Evolutionary conservation across 2,329 filamentous ascomycete species (phyloP).

Genomic region (Ceratocystis albifundus): DNA sequence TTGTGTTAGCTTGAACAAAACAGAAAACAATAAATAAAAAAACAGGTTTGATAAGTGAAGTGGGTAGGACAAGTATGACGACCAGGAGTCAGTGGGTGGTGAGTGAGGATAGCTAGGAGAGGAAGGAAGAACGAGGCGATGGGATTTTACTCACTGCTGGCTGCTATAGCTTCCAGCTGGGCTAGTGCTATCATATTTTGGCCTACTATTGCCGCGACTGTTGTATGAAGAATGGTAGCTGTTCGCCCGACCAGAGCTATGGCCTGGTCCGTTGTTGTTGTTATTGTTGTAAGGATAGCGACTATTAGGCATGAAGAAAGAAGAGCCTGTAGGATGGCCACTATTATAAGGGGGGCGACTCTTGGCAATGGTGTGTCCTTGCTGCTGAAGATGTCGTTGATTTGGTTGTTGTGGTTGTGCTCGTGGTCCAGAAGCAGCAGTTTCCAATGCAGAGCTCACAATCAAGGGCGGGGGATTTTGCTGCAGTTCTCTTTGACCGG

Average conservation of each 20-base stretch:
- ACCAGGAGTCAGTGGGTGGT: background rate
- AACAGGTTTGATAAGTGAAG: background rate
- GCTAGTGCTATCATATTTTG: background rate
- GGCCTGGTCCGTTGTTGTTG: conserved; percentile 31
- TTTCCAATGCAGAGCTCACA: conserved; percentile 42
- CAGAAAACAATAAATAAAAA: no score
- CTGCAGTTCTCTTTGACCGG: background rate
- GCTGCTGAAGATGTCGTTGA: conserved; percentile 31
- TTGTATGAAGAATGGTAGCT: conserved; percentile 55
- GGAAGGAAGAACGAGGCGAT: background rate
- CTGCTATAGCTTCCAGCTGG: background rate
- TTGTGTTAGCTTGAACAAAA: background rate
- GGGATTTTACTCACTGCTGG: conserved; percentile 1
- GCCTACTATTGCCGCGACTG: background rate
- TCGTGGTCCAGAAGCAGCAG: no score
- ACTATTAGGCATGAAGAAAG: conserved; percentile 96
- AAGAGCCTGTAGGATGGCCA: conserved; percentile 28
- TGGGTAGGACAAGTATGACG: background rate
- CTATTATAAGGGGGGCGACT: conserved; percentile 74
- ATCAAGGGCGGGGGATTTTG: conserved; percentile 34
- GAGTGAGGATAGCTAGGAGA: background rate
- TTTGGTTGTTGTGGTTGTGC: background rate
- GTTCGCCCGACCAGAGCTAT: conserved; percentile 48
- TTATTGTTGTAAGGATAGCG: conserved; percentile 43
- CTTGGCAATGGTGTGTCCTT: conserved; percentile 55